Conservation (phyloP, 1,139 yeast genomes). For the Candida sanyaensis region DNA sequence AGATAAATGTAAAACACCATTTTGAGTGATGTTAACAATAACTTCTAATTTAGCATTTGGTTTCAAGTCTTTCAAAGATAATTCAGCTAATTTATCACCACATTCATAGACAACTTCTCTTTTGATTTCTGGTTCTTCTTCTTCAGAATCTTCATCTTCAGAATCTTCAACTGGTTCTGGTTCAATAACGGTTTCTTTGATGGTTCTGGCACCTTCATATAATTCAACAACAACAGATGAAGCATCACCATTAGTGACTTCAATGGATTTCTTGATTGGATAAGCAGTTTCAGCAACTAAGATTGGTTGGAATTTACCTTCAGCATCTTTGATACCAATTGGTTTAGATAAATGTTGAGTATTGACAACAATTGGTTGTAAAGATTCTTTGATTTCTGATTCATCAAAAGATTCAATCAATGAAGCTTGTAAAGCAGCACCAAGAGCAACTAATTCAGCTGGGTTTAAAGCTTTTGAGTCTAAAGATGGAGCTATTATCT, state of each 20-base stretch:
- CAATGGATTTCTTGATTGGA: conserved; percentile 82
- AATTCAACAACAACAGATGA: conserved; percentile 69
- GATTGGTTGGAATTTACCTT: conserved; percentile 72
- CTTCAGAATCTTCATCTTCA: conserved; percentile 35
- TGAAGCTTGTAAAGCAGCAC: conserved; percentile 97
- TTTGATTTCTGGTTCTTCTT: conserved; percentile 70
- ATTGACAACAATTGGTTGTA: conserved; percentile 83
- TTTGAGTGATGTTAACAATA: conserved; percentile 79
- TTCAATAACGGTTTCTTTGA: conserved; percentile 77
- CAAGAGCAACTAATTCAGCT: conserved; percentile 86
- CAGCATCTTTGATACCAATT: conserved; percentile 78
- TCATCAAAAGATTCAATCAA: conserved; percentile 81
- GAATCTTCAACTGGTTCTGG: conserved; percentile 52
- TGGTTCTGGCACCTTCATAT: conserved; percentile 80
- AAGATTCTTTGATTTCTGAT: conserved; percentile 82
- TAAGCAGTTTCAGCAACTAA: conserved; percentile 85
- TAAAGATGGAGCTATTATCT: conserved; percentile 72
- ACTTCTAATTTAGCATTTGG: conserved; percentile 75
- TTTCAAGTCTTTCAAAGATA: conserved; percentile 72
- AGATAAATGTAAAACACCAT: conserved; percentile 77
- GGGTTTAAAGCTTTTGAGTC: conserved; percentile 84
- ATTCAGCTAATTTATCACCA: conserved; percentile 75
- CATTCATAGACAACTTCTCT: conserved; percentile 75
- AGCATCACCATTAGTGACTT: conserved; percentile 61
- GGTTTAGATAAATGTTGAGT: conserved; percentile 86